Conservation (phyloP, 2,329 filamentous ascomycete species). For the Monosporascus sp. region DNA sequence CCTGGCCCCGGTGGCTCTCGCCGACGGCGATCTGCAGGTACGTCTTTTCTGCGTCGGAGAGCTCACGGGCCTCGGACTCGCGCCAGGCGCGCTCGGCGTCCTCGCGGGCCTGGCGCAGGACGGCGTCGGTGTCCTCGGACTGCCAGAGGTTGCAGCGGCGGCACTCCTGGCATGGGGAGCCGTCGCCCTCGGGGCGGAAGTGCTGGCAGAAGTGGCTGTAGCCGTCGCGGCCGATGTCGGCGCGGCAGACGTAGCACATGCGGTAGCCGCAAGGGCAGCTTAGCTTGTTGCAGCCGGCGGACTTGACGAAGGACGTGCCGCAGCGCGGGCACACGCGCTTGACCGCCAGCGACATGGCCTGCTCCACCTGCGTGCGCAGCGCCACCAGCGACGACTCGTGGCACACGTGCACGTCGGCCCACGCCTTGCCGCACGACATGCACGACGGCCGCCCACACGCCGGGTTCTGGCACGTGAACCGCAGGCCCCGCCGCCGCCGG, state of each 20-base stretch:
- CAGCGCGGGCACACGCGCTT: slow-evolving; percentile 94
- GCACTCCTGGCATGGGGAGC: slow-evolving; percentile 69
- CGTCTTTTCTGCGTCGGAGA: slow-evolving; percentile 49
- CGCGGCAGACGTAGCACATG: slow-evolving; percentile 96
- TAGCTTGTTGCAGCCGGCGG: slow-evolving; percentile 91
- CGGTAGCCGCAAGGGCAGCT: slow-evolving; percentile 93
- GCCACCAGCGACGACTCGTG: slow-evolving; percentile 78
- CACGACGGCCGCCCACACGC: slow-evolving; percentile 69
- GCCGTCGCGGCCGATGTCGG: slow-evolving; percentile 66
- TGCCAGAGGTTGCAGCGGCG: slow-evolving; percentile 75
- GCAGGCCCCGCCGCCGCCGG: slow-evolving; percentile 64
- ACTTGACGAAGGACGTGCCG: slow-evolving; percentile 88
- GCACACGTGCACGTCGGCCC: slow-evolving; percentile 86
- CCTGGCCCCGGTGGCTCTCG: slow-evolving; percentile 9
- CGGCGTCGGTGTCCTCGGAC: slow-evolving; percentile 64
- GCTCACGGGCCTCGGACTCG: slow-evolving; percentile 54
- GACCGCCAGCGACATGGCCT: slow-evolving; percentile 86
- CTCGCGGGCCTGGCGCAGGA: slow-evolving; percentile 62
- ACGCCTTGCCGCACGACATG: slow-evolving; percentile 72
- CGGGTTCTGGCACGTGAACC: slow-evolving; percentile 71
- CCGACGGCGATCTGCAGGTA: slow-evolving; percentile 50
- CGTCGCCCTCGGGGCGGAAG: slow-evolving; percentile 75
- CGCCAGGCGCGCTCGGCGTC: slow-evolving; percentile 69
- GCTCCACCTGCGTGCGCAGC: slow-evolving; percentile 83
- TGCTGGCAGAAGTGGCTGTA: slow-evolving; percentile 96